Evolutionary conservation across 2,329 filamentous ascomycete genomes (phyloP).

Genomic region (Epichloe uncinata): DNA sequence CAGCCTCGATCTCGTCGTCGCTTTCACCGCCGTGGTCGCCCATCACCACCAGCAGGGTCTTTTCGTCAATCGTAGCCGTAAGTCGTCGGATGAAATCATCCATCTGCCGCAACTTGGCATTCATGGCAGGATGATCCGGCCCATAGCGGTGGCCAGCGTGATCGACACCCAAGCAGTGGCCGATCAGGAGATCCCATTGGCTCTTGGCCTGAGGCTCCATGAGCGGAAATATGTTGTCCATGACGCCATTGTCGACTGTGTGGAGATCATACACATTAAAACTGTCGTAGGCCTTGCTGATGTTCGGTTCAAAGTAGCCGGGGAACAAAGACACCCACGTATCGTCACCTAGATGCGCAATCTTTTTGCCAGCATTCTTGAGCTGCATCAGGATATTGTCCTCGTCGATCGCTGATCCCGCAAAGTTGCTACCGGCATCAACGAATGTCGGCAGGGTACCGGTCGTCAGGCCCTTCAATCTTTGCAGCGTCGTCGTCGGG

Average conservation of each 20-base stretch:
- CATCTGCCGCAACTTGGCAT: constrained; percentile 84
- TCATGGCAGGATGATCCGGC: constrained; percentile 85
- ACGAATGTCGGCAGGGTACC: constrained; percentile 91
- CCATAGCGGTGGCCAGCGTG: constrained; percentile 95
- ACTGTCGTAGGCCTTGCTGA: constrained; percentile 85
- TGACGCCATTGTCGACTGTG: constrained; percentile 91
- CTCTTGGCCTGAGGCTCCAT: constrained; percentile 49
- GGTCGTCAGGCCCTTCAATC: constrained; percentile 87
- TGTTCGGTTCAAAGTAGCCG: constrained; percentile 75
- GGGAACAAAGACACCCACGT: constrained; percentile 94
- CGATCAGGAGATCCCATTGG: constrained; percentile 86
- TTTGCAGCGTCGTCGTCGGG: constrained; percentile 82
- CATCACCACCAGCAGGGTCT: constrained; percentile 87
- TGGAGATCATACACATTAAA: constrained; percentile 98
- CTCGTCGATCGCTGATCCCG: constrained; percentile 88
- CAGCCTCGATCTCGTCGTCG: constrained; percentile 87
- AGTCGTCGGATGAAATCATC: constrained; percentile 63
- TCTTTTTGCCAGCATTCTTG: constrained; percentile 50
- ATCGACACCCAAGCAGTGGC: constrained; percentile 88
- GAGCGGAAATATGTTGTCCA: constrained; percentile 78
- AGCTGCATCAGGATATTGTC: constrained; percentile 63
- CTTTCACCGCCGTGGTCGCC: constrained; percentile 99
- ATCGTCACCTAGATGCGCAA: constrained; percentile 94
- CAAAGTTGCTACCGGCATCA: constrained; percentile 89
- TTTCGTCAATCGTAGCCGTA: constrained; percentile 59